Evolutionary conservation across 139 green algal genomes (phyloP), one percentile per base, ranked within the genome.

Genomic region (Picochlorum sp.): DNA sequence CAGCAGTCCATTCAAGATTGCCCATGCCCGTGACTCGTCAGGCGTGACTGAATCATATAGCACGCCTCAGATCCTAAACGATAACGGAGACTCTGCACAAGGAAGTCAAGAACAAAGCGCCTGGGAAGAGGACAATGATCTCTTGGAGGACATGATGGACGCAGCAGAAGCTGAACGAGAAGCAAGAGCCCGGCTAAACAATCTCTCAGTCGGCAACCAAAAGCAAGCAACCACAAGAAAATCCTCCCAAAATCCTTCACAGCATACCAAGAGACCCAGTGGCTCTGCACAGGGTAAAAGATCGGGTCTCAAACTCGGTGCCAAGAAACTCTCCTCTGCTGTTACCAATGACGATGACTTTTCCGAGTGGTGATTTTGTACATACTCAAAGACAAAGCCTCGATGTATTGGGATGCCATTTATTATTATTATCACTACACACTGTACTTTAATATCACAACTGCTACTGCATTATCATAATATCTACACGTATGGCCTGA

Each of bases 111-210:
- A 32, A 14, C 14, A 50, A 25, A 35, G 51, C 5, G 35, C 59
- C n/a, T n/a, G 5, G 32, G 63, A 18, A 4, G 61, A 64, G 16
- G 63, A 75, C 36, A 70, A 65, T 31, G 70, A 74, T 32, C 37
- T 26, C n/a, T 61, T 66, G 56, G 67, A 65, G 4, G 70, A 77
- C 40, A 74, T 74, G 63, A 33, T 53, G 24, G 58, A 62, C 18
- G 49, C 26, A 5, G 25, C 22, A 16, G 20, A 6, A 35, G 64
- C 56, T 50, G 65, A 72, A 32, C 32, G 8, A 4, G 26, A 67
- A 57, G 65, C 65, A 1, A 36, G 65, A 55, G 41, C 58, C 45
- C 44, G 47, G 36, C 50, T 72, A 1, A 61, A 57, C 5, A 55
- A 58, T 12, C 10, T 61, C 24, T 45, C 20, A 12, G 45, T 60